Evolutionary conservation across 345 rosid genomes (phyloP).

Genomic region (Eucalyptus albens): DNA sequence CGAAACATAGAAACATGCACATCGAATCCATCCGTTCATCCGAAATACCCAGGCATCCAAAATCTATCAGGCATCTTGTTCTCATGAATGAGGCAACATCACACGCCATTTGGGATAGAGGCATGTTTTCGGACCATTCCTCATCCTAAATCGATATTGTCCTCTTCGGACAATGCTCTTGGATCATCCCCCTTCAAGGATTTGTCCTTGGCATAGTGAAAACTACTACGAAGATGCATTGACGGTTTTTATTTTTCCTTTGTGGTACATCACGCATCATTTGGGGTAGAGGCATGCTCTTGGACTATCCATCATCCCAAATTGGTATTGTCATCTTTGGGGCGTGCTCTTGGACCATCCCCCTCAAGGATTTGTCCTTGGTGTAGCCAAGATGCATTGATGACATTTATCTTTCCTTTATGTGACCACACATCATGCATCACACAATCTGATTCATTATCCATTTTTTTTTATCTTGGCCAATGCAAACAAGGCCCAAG

Average conservation of each 20-base stretch:
- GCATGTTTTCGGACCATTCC: accelerated
- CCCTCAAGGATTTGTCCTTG: no score
- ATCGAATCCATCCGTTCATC: accelerated
- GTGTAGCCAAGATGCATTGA: accelerated
- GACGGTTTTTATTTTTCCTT: accelerated
- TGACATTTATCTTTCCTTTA: no score
- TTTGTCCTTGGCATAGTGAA: no score
- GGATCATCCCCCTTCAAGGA: no score
- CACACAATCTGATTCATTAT: accelerated
- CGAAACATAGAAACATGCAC: no score
- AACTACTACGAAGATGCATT: no score
- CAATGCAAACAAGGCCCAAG: accelerated
- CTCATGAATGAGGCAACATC: no score
- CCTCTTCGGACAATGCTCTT: accelerated
- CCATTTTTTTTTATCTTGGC: accelerated
- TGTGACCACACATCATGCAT: accelerated
- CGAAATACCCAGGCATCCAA: accelerated
- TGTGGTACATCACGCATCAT: accelerated
- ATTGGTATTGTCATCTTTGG: accelerated
- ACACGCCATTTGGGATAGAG: accelerated
- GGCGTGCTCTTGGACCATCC: no score
- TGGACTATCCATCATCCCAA: no score
- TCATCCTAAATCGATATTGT: no score
- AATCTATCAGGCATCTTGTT: accelerated
- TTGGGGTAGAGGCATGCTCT: no score